Evolutionary conservation across 176 grass and related monocot species (phyloP).

Genomic region (Secale cereale): DNA sequence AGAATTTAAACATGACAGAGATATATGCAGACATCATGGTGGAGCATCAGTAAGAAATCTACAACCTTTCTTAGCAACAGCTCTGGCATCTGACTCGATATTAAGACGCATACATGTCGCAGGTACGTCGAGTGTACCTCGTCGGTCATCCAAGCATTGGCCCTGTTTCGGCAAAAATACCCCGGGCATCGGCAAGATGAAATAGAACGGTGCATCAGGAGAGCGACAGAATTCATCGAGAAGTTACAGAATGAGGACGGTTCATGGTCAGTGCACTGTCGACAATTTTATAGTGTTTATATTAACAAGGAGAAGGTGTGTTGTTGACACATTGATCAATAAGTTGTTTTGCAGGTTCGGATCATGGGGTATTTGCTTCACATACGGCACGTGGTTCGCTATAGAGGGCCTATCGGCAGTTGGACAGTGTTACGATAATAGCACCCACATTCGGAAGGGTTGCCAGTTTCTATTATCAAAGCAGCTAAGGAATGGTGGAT

Average conservation of each 20-base stretch:
- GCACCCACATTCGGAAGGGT: conserved; percentile 37
- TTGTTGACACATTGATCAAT: conserved; percentile 11
- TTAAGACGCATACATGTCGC: conserved; percentile 25
- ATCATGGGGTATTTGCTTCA: conserved; percentile 74
- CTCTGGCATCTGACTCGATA: neutral
- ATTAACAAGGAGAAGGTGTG: neutral
- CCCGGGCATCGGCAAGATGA: conserved; percentile 52
- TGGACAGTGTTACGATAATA: conserved; percentile 48
- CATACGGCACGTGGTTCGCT: conserved; percentile 65
- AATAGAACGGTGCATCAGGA: conserved; percentile 53
- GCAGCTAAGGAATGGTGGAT: conserved; percentile 55
- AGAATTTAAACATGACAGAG: conserved; percentile 74
- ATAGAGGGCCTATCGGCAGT: conserved; percentile 48
- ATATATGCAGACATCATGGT: conserved; percentile 65
- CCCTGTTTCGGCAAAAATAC: conserved; percentile 45
- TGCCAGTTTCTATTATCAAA: conserved; percentile 73
- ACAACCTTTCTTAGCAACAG: conserved; percentile 11
- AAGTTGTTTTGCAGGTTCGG: conserved; percentile 48
- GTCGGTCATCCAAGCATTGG: conserved; percentile 56
- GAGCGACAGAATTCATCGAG: conserved; percentile 45
- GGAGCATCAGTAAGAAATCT: conserved; percentile 62
- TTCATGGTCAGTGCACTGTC: conserved; percentile 52
- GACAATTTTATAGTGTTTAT: neutral
- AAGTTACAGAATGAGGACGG: conserved; percentile 68
- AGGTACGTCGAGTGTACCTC: conserved; percentile 80